A percentile compares a stretch with the other conserved stretches of the same genome.
Conservation (phyloP, 176 grass and related monocot genomes). For the Triticum urartu region DNA sequence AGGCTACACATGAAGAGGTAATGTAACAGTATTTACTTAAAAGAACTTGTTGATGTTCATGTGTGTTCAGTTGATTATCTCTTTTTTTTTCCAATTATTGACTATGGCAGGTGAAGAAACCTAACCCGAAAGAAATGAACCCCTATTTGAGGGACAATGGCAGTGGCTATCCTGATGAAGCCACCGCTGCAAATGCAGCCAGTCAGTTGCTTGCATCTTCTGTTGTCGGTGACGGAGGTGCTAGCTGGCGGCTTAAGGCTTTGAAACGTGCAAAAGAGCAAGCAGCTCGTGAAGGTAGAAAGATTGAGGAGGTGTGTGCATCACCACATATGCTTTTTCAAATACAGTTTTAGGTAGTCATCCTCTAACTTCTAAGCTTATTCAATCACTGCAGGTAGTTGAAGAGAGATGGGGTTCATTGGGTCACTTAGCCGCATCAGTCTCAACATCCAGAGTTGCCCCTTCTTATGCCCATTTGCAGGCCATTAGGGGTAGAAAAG, state of each 20-base stretch:
- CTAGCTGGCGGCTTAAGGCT: slow-evolving; percentile 97
- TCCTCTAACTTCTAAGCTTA: background rate
- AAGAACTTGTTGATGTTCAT: background rate
- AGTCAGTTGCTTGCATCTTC: slow-evolving; percentile 57
- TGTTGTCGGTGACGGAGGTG: slow-evolving; percentile 90
- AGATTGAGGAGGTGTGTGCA: slow-evolving; percentile 66
- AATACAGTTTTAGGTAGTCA: background rate
- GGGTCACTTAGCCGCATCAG: slow-evolving; percentile 70
- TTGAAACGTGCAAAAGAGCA: slow-evolving; percentile 98
- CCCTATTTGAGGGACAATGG: slow-evolving; percentile 76
- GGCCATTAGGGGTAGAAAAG: slow-evolving; percentile 78
- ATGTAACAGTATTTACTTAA: slow-evolving; percentile 21
- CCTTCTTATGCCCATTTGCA: slow-evolving; percentile 68
- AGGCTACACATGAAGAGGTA: slow-evolving; percentile 61
- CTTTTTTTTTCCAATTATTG: background rate
- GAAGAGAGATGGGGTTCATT: slow-evolving; percentile 83
- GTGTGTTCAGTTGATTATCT: background rate
- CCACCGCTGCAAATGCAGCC: slow-evolving; percentile 24
- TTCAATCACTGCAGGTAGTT: slow-evolving; percentile 58
- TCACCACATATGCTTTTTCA: background rate
- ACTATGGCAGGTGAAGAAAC: slow-evolving; percentile 39
- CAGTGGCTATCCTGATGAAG: slow-evolving; percentile 75
- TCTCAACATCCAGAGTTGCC: slow-evolving; percentile 62
- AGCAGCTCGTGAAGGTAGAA: slow-evolving; percentile 72
- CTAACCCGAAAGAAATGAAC: slow-evolving; percentile 74